A percentile compares a stretch with the other conserved stretches of the same genome.
Conservation (phyloP, 106 monocot species). For the Cymbidium sinense region DNA sequence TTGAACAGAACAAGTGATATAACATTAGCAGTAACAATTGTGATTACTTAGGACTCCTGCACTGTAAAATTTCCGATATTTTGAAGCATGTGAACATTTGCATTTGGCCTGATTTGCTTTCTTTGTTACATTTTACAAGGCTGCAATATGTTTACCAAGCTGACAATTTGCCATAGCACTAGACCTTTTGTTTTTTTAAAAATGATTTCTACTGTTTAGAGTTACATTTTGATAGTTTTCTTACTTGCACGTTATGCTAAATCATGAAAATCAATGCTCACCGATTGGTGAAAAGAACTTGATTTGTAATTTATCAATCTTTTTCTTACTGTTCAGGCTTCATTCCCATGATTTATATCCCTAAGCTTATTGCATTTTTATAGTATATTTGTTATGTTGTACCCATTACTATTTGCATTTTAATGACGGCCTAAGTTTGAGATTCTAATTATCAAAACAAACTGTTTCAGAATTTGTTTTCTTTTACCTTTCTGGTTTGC, state of each 20-base stretch:
- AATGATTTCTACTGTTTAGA: not conserved
- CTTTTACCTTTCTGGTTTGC: constrained; percentile 13
- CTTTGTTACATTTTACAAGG: not conserved
- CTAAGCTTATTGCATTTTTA: not conserved
- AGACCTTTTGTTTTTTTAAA: not conserved
- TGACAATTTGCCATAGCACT: not conserved
- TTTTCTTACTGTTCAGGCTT: not conserved
- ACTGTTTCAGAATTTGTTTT: not conserved
- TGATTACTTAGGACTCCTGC: not conserved
- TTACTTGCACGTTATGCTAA: not conserved
- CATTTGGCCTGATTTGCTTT: not conserved
- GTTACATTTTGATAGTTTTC: not conserved
- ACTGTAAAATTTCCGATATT: not conserved
- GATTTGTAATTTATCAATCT: not conserved
- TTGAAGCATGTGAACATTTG: not conserved
- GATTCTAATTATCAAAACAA: not conserved
- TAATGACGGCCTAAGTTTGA: not conserved
- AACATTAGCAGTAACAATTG: not conserved
- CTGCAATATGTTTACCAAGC: not conserved
- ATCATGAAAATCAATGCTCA: not conserved
- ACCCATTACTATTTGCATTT: not conserved
- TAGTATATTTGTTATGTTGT: not conserved
- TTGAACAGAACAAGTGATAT: not conserved
- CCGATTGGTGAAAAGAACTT: not conserved
- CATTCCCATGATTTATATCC: not conserved